A percentile compares a stretch with the other conserved stretches of the same genome.
phyloP scores from a whole-genome alignment of 2,329 filamentous ascomycete species.

The Trichoderma pleuroti region DNA sequence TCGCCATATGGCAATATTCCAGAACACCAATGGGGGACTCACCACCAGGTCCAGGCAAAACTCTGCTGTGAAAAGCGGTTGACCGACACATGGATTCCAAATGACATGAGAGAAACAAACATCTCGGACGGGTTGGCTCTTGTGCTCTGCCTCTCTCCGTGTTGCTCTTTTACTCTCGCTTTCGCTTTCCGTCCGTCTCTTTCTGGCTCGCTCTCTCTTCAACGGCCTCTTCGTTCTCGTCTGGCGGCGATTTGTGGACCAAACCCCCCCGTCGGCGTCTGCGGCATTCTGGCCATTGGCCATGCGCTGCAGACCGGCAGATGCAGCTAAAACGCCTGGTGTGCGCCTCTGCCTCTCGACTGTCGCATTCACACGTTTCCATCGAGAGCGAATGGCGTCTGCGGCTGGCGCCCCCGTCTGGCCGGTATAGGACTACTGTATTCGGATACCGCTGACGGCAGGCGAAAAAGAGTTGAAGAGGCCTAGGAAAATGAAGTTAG shows the following conservation, averaged over 20 bases:
- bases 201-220: neutral
- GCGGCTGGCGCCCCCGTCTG: neutral
- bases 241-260: neutral
- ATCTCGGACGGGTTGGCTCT: neutral
- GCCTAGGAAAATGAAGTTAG: neutral
- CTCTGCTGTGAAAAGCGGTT: neutral
- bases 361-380: neutral
- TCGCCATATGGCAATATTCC: neutral
- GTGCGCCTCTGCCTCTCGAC: neutral
- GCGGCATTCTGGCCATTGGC: neutral
- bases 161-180: neutral
- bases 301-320: neutral
- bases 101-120: no score
- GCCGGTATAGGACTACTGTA: neutral
- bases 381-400: neutral
- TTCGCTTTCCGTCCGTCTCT: neutral
- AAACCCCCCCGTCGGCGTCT: neutral
- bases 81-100: neutral
- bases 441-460: neutral
- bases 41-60: neutral
- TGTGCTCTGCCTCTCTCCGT: neutral
- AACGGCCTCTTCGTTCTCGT: neutral
- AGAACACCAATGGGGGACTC: neutral
- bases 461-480: neutral
- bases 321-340: neutral